These are phyloP conservation scores for Populus nigra DNA, from an alignment of 345 rosid genomes.

Conservation along the genomic window DNA sequence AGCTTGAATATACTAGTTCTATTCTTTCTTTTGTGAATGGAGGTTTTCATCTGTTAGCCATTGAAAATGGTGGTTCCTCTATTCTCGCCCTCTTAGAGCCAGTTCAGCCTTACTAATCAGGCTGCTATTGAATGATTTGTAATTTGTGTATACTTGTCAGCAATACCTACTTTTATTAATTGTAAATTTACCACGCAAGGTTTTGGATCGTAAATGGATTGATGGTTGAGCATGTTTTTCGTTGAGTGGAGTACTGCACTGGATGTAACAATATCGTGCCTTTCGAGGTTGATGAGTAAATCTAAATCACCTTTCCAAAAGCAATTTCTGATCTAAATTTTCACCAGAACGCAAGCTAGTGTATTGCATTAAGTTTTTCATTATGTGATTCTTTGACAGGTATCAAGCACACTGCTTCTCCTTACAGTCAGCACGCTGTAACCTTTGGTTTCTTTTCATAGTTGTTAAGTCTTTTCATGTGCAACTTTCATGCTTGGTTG, in stretches of 20 bases:
- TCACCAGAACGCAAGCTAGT: neutral
- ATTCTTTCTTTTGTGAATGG: slow-evolving; percentile 15
- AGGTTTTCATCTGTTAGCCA: slow-evolving; percentile 3
- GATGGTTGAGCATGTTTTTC: slow-evolving; percentile 4
- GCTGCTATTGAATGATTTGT: slow-evolving; percentile 21
- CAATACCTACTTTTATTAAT: slow-evolving; percentile 6
- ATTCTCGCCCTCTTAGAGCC: neutral
- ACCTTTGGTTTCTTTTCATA: too few species aligned
- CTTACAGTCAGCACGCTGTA: neutral
- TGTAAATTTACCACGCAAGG: slow-evolving; percentile 28
- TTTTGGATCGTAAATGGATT: neutral
- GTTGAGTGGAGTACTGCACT: neutral
- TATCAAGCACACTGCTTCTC: neutral
- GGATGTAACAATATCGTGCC: neutral
- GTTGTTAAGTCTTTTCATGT: neutral
- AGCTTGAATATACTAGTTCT: neutral
- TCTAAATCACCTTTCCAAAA: neutral
- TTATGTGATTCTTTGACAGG: neutral
- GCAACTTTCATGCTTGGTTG: neutral
- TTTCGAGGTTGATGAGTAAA: neutral
- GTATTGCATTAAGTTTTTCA: too few species aligned
- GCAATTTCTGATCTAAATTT: neutral
- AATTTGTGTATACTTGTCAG: slow-evolving; percentile 27
- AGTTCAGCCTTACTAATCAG: slow-evolving; percentile 8
- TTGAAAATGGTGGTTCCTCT: slow-evolving; percentile 7